A percentile compares a stretch with the other conserved stretches of the same genome.
Conservation (phyloP, 1,139 yeast species). For the Arxiozyma telluris region DNA sequence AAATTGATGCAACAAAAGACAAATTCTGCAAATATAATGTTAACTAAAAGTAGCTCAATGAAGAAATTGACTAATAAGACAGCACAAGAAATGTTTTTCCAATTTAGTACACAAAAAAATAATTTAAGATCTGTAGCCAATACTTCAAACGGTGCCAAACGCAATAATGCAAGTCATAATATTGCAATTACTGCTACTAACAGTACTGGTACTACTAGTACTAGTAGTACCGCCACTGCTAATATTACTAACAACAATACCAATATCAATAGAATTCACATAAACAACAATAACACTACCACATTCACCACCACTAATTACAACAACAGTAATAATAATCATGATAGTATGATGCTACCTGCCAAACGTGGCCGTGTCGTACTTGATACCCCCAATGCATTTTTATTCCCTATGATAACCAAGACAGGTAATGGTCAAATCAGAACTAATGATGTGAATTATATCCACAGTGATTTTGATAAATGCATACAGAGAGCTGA, state of each 20-base stretch:
- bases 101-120: not conserved
- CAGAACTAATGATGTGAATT: slow-evolving; percentile 1
- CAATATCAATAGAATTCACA: not conserved
- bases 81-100: not conserved
- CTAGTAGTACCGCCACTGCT: not conserved
- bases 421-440: slow-evolving; percentile 10
- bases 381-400: slow-evolving; percentile 24
- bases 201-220: not conserved
- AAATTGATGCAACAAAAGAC: not conserved
- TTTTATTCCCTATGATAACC: slow-evolving; percentile 17
- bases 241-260: not conserved
- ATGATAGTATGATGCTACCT: slow-evolving; percentile 6
- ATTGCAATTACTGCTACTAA: not conserved
- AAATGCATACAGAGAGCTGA: slow-evolving; percentile 25
- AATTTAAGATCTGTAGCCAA: not conserved
- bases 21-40: not conserved
- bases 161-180: not conserved
- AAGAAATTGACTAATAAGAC: not conserved
- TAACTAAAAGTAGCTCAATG: not conserved
- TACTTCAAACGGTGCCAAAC: not conserved
- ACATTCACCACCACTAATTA: not conserved
- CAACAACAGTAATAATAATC: not conserved
- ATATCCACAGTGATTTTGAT: slow-evolving; percentile 9
- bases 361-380: slow-evolving; percentile 17
- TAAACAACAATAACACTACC: not conserved